Percentiles rank a stretch among this genome's conserved stretches.
Conservation (phyloP, 2,329 filamentous ascomycete genomes). For the Talaromyces sp. region DNA sequence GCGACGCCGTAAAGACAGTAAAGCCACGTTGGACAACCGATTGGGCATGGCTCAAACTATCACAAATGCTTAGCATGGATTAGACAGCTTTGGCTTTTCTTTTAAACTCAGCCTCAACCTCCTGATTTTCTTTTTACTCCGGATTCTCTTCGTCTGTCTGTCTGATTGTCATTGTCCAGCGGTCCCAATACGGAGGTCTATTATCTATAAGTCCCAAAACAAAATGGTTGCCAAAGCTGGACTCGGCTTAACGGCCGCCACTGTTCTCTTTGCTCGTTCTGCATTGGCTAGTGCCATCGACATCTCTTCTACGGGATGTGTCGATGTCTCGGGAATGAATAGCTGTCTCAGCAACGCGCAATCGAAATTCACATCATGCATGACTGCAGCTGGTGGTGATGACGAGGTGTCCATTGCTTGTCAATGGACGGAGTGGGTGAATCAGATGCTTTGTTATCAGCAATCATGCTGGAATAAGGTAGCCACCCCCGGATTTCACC, state of each 20-base stretch:
- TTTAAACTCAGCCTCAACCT: neutral
- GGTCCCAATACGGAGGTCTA: too few species aligned
- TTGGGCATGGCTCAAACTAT: neutral
- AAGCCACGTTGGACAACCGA: neutral
- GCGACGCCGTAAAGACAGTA: neutral
- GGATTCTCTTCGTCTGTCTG: neutral
- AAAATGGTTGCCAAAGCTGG: neutral
- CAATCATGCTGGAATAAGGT: slow-evolving; percentile 37
- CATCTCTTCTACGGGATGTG: slow-evolving; percentile 5
- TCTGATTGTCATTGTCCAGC: neutral
- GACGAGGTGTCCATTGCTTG: slow-evolving; percentile 1
- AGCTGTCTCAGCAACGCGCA: neutral
- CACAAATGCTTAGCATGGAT: neutral
- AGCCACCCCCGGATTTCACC: too few species aligned
- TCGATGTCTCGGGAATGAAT: slow-evolving; percentile 2
- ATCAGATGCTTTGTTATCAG: slow-evolving; percentile 31
- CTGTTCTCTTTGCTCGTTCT: neutral
- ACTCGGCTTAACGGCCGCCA: neutral
- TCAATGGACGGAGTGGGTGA: slow-evolving; percentile 24
- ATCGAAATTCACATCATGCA: neutral
- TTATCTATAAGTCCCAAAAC: neutral
- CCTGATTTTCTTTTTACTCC: neutral
- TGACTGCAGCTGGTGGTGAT: neutral
- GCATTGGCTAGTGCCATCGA: slow-evolving; percentile 7
- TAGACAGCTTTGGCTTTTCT: neutral